phyloP scores from a whole-genome alignment of 1,284 basidiomycete genomes.

The Anthracocystis panici-leucophaei region DNA sequence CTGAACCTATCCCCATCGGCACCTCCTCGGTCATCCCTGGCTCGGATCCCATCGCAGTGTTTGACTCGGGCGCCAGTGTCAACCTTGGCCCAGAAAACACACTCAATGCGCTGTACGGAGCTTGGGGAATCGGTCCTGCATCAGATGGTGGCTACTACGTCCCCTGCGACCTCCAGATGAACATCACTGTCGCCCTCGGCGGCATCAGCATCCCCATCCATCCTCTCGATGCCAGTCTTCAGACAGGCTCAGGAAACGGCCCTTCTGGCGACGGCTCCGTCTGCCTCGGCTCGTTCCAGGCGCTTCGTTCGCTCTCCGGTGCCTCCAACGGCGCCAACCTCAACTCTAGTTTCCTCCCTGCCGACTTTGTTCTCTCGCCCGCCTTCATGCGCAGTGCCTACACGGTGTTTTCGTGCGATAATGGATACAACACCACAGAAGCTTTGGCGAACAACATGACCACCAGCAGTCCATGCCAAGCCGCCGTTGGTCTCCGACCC shows the following conservation, averaged over 20 bases:
- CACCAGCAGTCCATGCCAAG: constrained; percentile 43
- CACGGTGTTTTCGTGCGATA: constrained; percentile 59
- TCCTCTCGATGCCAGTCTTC: constrained; percentile 58
- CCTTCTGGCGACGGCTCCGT: constrained; percentile 25
- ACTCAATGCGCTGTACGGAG: constrained; percentile 62
- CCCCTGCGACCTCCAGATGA: constrained; percentile 56
- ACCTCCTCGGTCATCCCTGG: constrained; percentile 39
- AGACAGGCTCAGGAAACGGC: constrained; percentile 30
- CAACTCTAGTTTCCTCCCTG: constrained; percentile 45
- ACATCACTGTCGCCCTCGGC: constrained; percentile 56
- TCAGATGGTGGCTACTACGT: constrained; percentile 61
- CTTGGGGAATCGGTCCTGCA: constrained; percentile 58
- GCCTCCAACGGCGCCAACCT: constrained; percentile 33
- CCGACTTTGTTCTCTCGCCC: constrained; percentile 61
- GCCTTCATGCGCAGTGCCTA: constrained; percentile 63
- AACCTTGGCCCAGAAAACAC: constrained; percentile 52
- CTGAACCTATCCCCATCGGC: constrained; percentile 40
- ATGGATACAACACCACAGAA: constrained; percentile 26
- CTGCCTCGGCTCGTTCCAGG: constrained; percentile 65
- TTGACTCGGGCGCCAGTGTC: constrained; percentile 57
- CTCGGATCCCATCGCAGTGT: constrained; percentile 48
- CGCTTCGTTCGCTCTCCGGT: constrained; percentile 43
- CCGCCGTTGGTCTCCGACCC: constrained; percentile 51
- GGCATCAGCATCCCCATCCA: constrained; percentile 56
- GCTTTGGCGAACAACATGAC: constrained; percentile 29